Evolutionary conservation across 805 yeast species (phyloP).

Genomic region (Candida ponderosae): DNA sequence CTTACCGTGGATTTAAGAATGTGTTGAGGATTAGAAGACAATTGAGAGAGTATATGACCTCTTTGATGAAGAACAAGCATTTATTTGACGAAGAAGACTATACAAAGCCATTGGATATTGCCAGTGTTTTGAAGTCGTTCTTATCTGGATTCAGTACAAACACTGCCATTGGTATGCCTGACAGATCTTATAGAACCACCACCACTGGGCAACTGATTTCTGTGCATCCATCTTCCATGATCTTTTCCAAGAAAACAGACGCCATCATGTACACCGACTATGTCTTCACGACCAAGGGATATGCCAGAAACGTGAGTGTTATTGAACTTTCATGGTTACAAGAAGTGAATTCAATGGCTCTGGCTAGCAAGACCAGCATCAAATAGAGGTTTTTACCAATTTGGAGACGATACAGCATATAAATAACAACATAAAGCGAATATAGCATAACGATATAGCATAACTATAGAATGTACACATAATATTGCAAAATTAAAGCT

Average conservation of each 20-base stretch:
- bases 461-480: too few species aligned
- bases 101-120: constrained; percentile 36
- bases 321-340: constrained; percentile 82
- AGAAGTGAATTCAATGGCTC: constrained; percentile 35
- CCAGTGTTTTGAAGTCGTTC: constrained; percentile 66
- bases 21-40: constrained; percentile 73
- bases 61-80: constrained; percentile 32
- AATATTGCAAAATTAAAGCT: too few species aligned
- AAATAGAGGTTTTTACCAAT: constrained; percentile 1
- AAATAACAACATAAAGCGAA: too few species aligned
- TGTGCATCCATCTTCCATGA: constrained; percentile 83
- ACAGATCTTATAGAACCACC: constrained; percentile 83
- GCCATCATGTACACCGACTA: constrained; percentile 93
- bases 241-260: constrained; percentile 76
- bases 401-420: too few species aligned
- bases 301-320: constrained; percentile 82
- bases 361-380: constrained; percentile 7
- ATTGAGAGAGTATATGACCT: constrained; percentile 56
- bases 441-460: too few species aligned
- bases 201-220: constrained; percentile 77
- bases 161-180: constrained; percentile 93
- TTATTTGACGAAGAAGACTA: constrained; percentile 17
- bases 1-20: constrained; percentile 71
- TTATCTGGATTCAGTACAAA: constrained; percentile 77
- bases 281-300: constrained; percentile 88